Evolutionary conservation across 169 alveolate genomes (phyloP).

Genomic region (Eimeria necatrix): DNA sequence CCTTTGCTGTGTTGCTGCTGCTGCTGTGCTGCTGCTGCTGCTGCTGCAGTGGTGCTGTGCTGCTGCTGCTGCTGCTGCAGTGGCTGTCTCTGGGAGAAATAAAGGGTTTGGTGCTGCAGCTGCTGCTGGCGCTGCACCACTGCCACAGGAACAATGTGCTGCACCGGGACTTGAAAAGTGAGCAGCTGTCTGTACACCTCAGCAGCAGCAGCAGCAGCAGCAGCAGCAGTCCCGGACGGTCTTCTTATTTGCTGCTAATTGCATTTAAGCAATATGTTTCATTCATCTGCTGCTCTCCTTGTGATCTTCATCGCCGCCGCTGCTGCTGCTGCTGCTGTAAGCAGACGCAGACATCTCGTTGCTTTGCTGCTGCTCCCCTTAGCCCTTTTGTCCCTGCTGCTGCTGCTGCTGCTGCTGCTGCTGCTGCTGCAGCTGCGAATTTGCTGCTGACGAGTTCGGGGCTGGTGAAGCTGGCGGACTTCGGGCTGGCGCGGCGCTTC

Average conservation of each 20-base stretch:
- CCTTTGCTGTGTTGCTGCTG: neutral
- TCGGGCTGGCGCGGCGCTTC: conserved; percentile 95
- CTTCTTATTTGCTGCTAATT: neutral
- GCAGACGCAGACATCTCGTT: neutral
- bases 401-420: too few species aligned
- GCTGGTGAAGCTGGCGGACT: conserved; percentile 96
- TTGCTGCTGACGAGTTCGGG: conserved; percentile 94
- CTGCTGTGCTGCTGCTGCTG: too few species aligned
- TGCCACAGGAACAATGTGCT: conserved; percentile 92
- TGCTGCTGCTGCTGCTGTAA: neutral
- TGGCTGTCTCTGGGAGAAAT: conserved; percentile 90
- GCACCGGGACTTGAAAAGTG: conserved; percentile 95
- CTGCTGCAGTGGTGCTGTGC: too few species aligned
- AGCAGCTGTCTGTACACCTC: too few species aligned
- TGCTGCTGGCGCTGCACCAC: conserved; percentile 91
- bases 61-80: conserved; percentile 36
- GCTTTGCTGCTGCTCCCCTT: too few species aligned
- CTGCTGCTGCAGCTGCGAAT: conserved; percentile 43
- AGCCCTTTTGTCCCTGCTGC: neutral
- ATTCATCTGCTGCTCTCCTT: neutral
- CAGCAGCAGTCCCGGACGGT: too few species aligned
- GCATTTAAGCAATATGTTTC: neutral
- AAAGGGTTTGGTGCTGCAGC: conserved; percentile 89
- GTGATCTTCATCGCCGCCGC: neutral
- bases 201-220: too few species aligned